Evolutionary conservation across 2,329 filamentous ascomycete genomes (phyloP).

Genomic region (Metarhizium sp.): DNA sequence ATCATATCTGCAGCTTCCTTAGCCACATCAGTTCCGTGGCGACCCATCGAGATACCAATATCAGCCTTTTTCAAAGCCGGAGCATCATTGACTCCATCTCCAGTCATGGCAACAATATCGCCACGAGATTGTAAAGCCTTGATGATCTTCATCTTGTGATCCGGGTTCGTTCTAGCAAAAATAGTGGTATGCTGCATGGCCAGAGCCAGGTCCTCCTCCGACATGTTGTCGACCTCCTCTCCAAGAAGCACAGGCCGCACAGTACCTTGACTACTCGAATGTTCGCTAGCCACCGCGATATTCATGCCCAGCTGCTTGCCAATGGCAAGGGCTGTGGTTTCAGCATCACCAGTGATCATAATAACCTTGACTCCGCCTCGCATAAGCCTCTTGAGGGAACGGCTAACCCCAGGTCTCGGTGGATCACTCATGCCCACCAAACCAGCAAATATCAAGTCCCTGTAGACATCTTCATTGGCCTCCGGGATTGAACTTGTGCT

Average conservation of each 20-base stretch:
- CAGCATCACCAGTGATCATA: conserved; percentile 97
- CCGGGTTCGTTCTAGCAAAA: conserved; percentile 90
- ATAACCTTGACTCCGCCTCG: conserved; percentile 92
- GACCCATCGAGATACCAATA: conserved; percentile 96
- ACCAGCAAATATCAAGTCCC: conserved; percentile 78
- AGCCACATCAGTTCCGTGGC: conserved; percentile 89
- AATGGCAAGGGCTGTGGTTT: conserved; percentile 90
- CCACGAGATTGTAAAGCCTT: conserved; percentile 82
- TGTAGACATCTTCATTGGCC: conserved; percentile 62
- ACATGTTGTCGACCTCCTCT: conserved; percentile 90
- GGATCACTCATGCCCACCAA: conserved; percentile 97
- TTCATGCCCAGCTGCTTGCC: conserved; percentile 93
- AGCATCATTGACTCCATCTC: conserved; percentile 95
- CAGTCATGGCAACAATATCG: conserved; percentile 98
- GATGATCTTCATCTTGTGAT: conserved; percentile 98
- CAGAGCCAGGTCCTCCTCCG: conserved; percentile 69
- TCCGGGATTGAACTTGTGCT: conserved; percentile 33
- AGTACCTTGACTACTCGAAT: conserved; percentile 44
- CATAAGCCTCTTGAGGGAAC: conserved; percentile 83
- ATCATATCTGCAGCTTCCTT: conserved; percentile 97
- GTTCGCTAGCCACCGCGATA: conserved; percentile 47
- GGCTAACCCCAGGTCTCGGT: conserved; percentile 79
- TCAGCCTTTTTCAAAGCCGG: conserved; percentile 95
- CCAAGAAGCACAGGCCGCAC: conserved; percentile 70
- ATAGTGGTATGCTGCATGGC: conserved; percentile 86